Conservation (phyloP, 345 rosid genomes). For the Dipteronia sinensis region DNA sequence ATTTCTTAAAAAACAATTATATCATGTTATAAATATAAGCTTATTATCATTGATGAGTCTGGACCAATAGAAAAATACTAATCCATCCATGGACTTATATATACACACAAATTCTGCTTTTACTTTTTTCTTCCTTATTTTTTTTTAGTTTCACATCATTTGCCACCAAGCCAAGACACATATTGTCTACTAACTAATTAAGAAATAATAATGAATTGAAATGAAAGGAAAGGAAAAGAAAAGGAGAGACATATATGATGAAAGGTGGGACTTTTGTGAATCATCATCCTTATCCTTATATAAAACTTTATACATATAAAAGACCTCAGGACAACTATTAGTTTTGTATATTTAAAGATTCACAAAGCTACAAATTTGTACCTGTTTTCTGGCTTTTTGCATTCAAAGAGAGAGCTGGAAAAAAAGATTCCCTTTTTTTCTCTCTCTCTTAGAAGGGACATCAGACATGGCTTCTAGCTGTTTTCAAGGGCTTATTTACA, state of each 20-base stretch:
- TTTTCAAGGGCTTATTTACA: background rate
- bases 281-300: constrained; percentile 42
- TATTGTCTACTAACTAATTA: background rate
- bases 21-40: background rate
- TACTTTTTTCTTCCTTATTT: background rate
- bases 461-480: background rate
- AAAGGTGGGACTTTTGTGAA: constrained; percentile 18
- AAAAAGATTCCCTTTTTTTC: background rate
- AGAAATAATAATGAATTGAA: background rate
- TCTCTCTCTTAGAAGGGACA: background rate
- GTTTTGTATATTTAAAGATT: constrained; percentile 15
- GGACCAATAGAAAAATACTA: constrained; percentile 37
- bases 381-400: constrained; percentile 2
- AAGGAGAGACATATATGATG: background rate
- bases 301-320: background rate
- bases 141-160: constrained; percentile 13
- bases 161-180: constrained; percentile 33
- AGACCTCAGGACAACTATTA: constrained; percentile 17
- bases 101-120: background rate
- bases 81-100: background rate
- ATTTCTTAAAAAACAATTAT: background rate
- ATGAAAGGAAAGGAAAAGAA: background rate
- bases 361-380: constrained; percentile 25
- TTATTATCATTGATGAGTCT: constrained; percentile 31
- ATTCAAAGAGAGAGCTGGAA: background rate